A percentile compares a stretch with the other conserved stretches of the same genome.
Conservation (phyloP, 2,329 filamentous ascomycete species). For the Parascedosporium putredinis region DNA sequence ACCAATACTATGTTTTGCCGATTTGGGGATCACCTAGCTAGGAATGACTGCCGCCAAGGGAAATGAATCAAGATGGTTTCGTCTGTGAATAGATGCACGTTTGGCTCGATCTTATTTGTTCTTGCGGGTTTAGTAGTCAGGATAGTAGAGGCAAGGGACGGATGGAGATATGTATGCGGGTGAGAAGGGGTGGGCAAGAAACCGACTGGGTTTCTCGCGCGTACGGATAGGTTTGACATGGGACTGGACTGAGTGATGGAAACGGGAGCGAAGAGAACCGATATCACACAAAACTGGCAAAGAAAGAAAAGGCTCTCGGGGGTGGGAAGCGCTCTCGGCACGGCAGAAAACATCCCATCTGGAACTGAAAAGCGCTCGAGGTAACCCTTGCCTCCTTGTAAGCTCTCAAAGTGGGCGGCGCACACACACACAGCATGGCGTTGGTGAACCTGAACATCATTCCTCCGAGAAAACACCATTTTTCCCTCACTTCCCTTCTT, state of each 20-base stretch:
- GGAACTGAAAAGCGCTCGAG: not conserved
- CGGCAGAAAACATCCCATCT: not conserved
- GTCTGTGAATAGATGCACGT: not conserved
- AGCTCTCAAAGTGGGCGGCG: not conserved
- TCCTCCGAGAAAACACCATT: too few species aligned
- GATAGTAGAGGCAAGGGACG: not conserved
- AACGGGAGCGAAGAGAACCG: not conserved
- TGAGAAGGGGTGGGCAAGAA: not conserved
- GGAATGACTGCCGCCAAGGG: not conserved
- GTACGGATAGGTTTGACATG: too few species aligned
- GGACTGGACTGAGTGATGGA: not conserved
- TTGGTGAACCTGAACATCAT: too few species aligned
- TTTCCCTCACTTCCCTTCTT: too few species aligned
- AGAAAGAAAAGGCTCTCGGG: not conserved
- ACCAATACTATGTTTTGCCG: too few species aligned
- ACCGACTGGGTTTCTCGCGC: not conserved
- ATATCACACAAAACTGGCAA: not conserved
- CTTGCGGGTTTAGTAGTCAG: not conserved
- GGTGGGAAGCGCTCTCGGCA: constrained; percentile 2
- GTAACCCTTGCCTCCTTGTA: not conserved
- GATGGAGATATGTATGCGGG: not conserved
- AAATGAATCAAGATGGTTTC: not conserved
- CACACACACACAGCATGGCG: too few species aligned
- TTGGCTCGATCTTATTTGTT: not conserved
- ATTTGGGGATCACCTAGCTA: not conserved